Base-by-base conservation (phyloP, 2,329 filamentous ascomycete species). In the Claviceps sp. region DNA sequence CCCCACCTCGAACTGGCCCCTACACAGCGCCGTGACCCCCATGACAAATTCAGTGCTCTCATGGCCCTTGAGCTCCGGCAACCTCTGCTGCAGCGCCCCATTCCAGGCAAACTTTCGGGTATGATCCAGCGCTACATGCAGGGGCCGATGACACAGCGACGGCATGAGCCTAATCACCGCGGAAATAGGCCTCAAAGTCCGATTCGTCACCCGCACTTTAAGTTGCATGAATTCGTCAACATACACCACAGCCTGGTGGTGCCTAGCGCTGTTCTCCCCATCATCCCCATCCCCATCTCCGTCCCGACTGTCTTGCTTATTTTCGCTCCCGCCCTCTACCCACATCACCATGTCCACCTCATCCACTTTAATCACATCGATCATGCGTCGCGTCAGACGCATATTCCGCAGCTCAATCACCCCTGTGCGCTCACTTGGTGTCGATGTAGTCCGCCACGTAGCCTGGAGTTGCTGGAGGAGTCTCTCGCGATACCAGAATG, bases 401-500 rank as follows among this genome's bases (percentile, higher is more conserved):
- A 95, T 78, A 38, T 80, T 81, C 43, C 89, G 82, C 4, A 95
- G 70, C 62, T 95, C 88, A 50, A 96, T 77, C 1, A 73, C 73
- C 2, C 90, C 90, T 46, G 72, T 69, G 41, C 84, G 76, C 46
- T 69, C 30, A 11, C 30, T 65, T 0, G 73, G 71, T 1, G 71
- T 71, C 1, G 73, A 71, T 1, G 59, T 71, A 0, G 80, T 80
- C 52, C 73, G 78, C 90, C 90, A 96, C 0, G 75, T 79, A 0
- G 84, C 89, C 26, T 74, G 75, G 10, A 95, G 69, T 43, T 75
- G 73, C 54, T 85, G 82, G 3, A 96, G 75, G 2, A 96, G 76
- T 62, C 81, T 82, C 65, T 95, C 87, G 16, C 89, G 81, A 65
- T 89, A 95, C 90, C 90, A 96, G 65, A 96, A 96, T 0, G 84